Base-by-base conservation (phyloP, 2,329 filamentous ascomycete species). In the Arthrobotrys sinensis region DNA sequence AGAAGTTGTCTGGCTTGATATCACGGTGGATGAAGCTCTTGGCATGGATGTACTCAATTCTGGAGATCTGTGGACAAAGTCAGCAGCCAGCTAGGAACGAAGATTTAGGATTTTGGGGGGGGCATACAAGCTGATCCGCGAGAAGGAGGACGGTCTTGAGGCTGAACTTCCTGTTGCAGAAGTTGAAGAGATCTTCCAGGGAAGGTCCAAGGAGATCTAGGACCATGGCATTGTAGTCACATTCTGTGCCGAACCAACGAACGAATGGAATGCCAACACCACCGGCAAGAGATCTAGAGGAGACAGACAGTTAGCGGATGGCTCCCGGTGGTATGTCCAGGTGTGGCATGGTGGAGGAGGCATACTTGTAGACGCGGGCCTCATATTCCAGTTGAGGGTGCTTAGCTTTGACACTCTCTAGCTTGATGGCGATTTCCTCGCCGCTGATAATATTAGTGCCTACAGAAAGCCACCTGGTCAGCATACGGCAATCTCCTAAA, bases 161-260 rank as follows among this genome's bases (percentile, higher is more conserved):
- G 11, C 96, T 97, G 88, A 98, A 99, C 86, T 98, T 98, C 86
- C 96, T 92, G 91, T 98, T 98, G 91, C 96, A 99, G 86, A 98
- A 98, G 90, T 99, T 98, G 93, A 99, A 99, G 38, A 99, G 89
- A 84, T 99, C 96, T 86, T 99, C 96, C 86, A 99, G 87, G 83
- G 92, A 96, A 81, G 96, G 96, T 45, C 96, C 96, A 75, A 99
- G 92, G 28, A 99, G 91, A 84, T 99, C 96, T 81, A 98, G 90
- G 65, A 99, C 96, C 96, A 99, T 98, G 85, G 96, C 96, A 86
- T 99, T 98, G 90, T 99, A 98, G 87, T 98, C 96, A 86, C 95
- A 98, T 87, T 99, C 96, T 79, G 95, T 98, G 82, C 96, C 96
- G 86, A 98, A 99, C 96, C 96, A 99, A 86, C 95, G 94, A 84